Conservation (phyloP, 768 basidiomycete genomes). For the Tulasnella sp. region DNA sequence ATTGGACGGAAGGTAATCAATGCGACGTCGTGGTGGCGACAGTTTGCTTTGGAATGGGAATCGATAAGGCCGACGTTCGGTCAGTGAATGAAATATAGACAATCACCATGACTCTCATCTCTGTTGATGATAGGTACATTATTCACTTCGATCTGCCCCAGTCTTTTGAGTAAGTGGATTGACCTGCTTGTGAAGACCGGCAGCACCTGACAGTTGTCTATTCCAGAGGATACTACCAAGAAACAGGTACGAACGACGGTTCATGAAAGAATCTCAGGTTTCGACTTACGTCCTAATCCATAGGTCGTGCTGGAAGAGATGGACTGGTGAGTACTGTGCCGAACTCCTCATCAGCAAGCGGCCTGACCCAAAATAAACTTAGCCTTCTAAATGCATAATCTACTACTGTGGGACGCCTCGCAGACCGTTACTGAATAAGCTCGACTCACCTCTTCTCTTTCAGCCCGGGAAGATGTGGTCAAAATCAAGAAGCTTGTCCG, state of each 20-base stretch:
- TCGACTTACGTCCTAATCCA: not conserved
- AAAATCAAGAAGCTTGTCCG: slow-evolving; percentile 43
- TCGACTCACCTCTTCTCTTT: not conserved
- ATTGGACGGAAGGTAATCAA: slow-evolving; percentile 44
- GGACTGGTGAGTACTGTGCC: slow-evolving; percentile 40
- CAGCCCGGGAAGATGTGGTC: slow-evolving; percentile 66
- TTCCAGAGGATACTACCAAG: slow-evolving; percentile 66
- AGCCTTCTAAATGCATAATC: slow-evolving; percentile 72
- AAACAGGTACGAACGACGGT: slow-evolving; percentile 48
- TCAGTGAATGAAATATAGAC: not conserved
- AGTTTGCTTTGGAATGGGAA: slow-evolving; percentile 78
- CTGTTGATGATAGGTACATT: slow-evolving; percentile 40
- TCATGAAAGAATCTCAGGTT: not conserved
- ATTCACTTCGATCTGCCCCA: slow-evolving; percentile 76
- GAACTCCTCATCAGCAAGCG: not conserved
- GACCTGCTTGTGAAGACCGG: not conserved
- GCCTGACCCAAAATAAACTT: not conserved
- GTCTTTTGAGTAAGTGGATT: slow-evolving; percentile 57
- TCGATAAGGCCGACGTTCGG: slow-evolving; percentile 73
- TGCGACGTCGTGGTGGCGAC: slow-evolving; percentile 72
- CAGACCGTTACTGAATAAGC: not conserved
- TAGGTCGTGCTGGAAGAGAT: slow-evolving; percentile 72
- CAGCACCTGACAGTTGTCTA: not conserved
- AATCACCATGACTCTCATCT: not conserved
- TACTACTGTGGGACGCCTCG: slow-evolving; percentile 54